phyloP scores from a whole-genome alignment of 768 basidiomycete species.

The Sporobolomyces roseus region DNA sequence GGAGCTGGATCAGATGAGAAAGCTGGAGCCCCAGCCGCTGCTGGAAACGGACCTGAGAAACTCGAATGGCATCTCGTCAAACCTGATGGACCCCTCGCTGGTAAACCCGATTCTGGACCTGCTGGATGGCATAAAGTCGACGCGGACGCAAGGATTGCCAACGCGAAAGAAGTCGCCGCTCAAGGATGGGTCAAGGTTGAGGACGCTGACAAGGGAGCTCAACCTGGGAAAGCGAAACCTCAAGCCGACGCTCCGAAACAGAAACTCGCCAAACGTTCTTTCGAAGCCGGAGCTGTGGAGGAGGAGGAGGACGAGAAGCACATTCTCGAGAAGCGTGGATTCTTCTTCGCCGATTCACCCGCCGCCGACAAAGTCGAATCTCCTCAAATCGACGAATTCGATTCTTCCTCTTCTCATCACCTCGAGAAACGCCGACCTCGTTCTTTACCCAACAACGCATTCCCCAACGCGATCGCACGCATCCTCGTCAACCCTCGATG shows the following conservation, averaged over 20 bases:
- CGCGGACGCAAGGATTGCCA: background rate
- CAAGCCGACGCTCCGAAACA: too few species aligned
- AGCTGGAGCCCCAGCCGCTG: constrained; percentile 36
- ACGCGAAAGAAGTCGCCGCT: background rate
- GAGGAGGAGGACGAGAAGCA: constrained; percentile 50
- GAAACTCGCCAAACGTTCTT: too few species aligned
- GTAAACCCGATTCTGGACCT: constrained; percentile 27
- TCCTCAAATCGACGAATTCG: too few species aligned
- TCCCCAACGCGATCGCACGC: constrained; percentile 66
- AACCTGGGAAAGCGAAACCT: constrained; percentile 45
- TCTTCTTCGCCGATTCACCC: constrained; percentile 16
- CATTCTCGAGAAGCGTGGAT: constrained; percentile 23
- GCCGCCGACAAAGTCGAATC: constrained; percentile 7
- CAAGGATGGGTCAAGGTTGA: constrained; percentile 11
- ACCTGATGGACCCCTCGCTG: constrained; percentile 28
- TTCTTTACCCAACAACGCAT: constrained; percentile 76
- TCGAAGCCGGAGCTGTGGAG: constrained; percentile 52
- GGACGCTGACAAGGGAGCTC: background rate
- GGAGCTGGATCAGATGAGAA: too few species aligned
- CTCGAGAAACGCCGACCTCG: constrained; percentile 49
- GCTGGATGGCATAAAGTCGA: constrained; percentile 28
- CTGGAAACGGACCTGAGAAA: constrained; percentile 36
- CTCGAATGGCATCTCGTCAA: constrained; percentile 30
- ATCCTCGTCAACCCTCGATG: constrained; percentile 95
- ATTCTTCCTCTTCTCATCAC: constrained; percentile 16